Evolutionary conservation across 1,284 basidiomycete genomes (phyloP).

Genomic region (Leccinum variabile): DNA sequence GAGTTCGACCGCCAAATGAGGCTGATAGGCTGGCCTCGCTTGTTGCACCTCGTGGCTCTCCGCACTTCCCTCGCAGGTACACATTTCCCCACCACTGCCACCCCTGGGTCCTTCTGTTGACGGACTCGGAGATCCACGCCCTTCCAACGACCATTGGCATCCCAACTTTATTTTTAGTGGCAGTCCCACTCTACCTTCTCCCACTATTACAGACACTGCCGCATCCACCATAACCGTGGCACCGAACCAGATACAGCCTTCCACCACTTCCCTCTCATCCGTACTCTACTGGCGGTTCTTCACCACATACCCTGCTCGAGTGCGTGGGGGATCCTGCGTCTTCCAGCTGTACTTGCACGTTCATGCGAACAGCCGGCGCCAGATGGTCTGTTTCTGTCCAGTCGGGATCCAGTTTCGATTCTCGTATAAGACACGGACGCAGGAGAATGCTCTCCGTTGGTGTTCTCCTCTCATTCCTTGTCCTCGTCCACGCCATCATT

Average conservation of each 20-base stretch:
- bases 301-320: constrained; percentile 18
- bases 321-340: constrained; percentile 15
- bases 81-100: constrained; percentile 38
- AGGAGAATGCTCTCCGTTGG: constrained; percentile 29
- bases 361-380: constrained; percentile 23
- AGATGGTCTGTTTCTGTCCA: constrained; percentile 15
- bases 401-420: constrained; percentile 6
- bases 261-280: no score
- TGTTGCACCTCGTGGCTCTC: constrained; percentile 37
- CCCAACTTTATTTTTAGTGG: constrained; percentile 19
- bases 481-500: constrained; percentile 11
- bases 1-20: no score
- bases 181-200: constrained; percentile 4
- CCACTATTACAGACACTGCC: constrained; percentile 9
- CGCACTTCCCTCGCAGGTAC: constrained; percentile 40
- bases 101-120: constrained; percentile 28
- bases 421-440: constrained; percentile 20
- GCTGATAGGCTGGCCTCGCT: no score
- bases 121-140: constrained; percentile 14
- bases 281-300: constrained; percentile 3
- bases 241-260: background rate
- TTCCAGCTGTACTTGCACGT: constrained; percentile 12
- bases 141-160: constrained; percentile 21
- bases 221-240: constrained; percentile 16
- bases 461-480: constrained; percentile 20